A percentile compares a stretch with the other conserved stretches of the same genome.
Conservation (phyloP, 192 early-diverging fungal genomes). For the Coemansia sp. region DNA sequence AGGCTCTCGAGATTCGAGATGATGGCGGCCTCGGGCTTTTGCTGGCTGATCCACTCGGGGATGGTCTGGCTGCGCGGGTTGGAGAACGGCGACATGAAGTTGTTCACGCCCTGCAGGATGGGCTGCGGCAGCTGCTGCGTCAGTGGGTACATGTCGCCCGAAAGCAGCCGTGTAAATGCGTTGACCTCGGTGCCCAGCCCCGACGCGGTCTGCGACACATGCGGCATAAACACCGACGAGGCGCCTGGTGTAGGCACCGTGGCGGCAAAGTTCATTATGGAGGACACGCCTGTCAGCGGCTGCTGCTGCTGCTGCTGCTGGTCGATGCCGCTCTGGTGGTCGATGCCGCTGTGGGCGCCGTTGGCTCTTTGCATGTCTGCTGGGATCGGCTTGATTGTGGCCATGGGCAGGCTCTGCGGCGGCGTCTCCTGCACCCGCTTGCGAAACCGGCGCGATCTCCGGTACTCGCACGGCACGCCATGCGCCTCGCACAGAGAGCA, state of each 20-base stretch:
- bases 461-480: conserved; percentile 45
- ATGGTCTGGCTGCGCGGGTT: conserved; percentile 26
- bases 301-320: neutral
- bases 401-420: conserved; percentile 4
- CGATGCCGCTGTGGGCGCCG: neutral
- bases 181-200: conserved; percentile 20
- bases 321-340: neutral
- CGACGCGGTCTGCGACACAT: neutral
- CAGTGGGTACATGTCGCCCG: conserved; percentile 47
- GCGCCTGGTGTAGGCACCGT: neutral
- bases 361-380: neutral
- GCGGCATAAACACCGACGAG: neutral
- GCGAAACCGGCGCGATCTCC: conserved; percentile 39
- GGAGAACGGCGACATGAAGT: conserved; percentile 48
- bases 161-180: conserved; percentile 33
- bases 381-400: conserved; percentile 20
- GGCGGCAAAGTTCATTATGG: neutral
- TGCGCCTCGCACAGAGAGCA: conserved; percentile 47
- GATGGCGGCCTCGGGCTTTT: conserved; percentile 44
- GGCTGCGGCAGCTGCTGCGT: conserved; percentile 48
- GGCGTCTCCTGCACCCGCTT: conserved; percentile 19
- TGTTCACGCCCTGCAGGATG: conserved; percentile 46
- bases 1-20: conserved; percentile 46
- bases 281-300: neutral
- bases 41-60: conserved; percentile 47